These are phyloP conservation scores for Petasospora rhodanensis DNA, from an alignment of 1,139 yeast genomes.

Conservation along the genomic window DNA sequence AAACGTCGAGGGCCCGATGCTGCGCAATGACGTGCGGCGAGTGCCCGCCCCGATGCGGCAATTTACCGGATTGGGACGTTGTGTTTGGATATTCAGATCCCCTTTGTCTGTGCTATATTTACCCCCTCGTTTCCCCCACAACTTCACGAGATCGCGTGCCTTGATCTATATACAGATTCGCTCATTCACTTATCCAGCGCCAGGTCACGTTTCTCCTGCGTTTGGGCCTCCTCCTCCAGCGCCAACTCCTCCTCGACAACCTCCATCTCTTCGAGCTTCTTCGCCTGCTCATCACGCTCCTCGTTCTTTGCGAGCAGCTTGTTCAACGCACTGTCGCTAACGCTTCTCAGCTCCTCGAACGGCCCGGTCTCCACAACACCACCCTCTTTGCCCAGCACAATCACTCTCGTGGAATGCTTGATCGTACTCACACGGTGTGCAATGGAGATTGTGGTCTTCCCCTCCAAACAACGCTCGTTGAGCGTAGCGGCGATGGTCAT, in stretches of 20 bases:
- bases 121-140: too few relatives aligned
- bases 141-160: not conserved
- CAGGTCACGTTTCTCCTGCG: slow-evolving; percentile 10
- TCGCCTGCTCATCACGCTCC: slow-evolving; percentile 6
- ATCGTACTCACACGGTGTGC: slow-evolving; percentile 90
- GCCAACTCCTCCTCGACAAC: slow-evolving; percentile 6
- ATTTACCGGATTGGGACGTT: too few relatives aligned
- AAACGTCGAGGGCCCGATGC: too few relatives aligned
- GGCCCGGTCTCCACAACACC: slow-evolving; percentile 73
- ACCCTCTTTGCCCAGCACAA: slow-evolving; percentile 71
- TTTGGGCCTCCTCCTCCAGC: slow-evolving; percentile 8
- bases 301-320: slow-evolving; percentile 46
- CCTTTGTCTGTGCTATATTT: not conserved
- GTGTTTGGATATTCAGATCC: too few relatives aligned
- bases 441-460: slow-evolving; percentile 82
- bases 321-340: slow-evolving; percentile 62
- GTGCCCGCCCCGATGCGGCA: too few relatives aligned
- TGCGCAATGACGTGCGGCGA: too few relatives aligned
- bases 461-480: slow-evolving; percentile 59
- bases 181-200: slow-evolving; percentile 13
- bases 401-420: slow-evolving; percentile 62
- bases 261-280: not conserved
- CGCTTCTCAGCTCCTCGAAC: slow-evolving; percentile 52
- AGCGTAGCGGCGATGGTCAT: slow-evolving; percentile 58
- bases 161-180: not conserved